Evolutionary conservation across 768 basidiomycete genomes (phyloP), one percentile per base, ranked within the genome.

Genomic region (Tricholoma terreum): DNA sequence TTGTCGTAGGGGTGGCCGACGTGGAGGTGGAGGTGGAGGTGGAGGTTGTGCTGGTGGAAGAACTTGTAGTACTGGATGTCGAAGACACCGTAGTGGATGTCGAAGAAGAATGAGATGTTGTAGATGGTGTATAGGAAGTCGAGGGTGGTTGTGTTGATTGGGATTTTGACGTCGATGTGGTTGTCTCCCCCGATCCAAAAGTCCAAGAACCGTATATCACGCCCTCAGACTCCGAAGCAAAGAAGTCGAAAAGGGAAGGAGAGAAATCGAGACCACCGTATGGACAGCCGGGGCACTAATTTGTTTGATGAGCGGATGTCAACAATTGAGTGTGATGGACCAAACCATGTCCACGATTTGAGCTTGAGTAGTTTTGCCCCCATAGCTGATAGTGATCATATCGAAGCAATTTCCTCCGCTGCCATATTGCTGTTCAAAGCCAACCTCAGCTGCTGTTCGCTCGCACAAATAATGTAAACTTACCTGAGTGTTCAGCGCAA

Each of bases 261-360:
- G 77, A 75, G 34, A 85, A 66, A 63, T 86, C 84, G 36, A 86
- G 75, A 17, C 72, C 82, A 6, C 75, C 79, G 43, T 69, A 78
- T 2, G 75, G 74, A 63, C 84, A 86, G 12, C 75, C 75, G 15
- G 77, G 74, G 65, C 84, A 86, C 76, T 83, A 64, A 17, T 54
- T 38, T 5, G 11, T 35, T 40, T 31, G 6, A 33, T 60, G 27
- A 58, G 33, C 36, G 15, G 9, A 38, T 24, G n/a, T 12, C 31
- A 21, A 36, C 27, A 3, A 27, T n/a, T 11, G 3, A 15, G 3
- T 9, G 11, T 12, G 22, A 21, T 6, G 14, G 22, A 36, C 68
- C 70, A 54, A 48, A 82, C 84, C 74, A 74, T 62, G 61, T 89
- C 87, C 56, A 71, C 72, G 52, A 89, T 79, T 51, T 65, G 61